A percentile compares a stretch with the other conserved stretches of the same genome.
phyloP scores from a whole-genome alignment of 139 green algal genomes.

The Chlamydomonas applanata region DNA sequence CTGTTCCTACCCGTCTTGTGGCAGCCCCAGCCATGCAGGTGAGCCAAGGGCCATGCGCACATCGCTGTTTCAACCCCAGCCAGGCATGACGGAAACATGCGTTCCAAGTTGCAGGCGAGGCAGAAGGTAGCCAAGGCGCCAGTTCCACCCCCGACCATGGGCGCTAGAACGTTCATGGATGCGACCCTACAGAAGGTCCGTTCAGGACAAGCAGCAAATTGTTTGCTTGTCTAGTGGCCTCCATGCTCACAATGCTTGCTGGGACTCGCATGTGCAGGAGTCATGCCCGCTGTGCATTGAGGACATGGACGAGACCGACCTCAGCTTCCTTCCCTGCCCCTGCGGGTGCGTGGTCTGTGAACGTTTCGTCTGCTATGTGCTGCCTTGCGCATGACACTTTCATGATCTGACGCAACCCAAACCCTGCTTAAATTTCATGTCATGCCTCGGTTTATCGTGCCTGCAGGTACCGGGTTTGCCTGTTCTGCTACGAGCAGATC shows the following conservation, averaged over 20 bases:
- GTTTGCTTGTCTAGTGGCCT: too few species aligned
- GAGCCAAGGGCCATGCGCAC: too few species aligned
- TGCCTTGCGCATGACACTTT: neutral
- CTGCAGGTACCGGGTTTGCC: constrained; percentile 52
- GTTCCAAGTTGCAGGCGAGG: too few species aligned
- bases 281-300: constrained; percentile 61
- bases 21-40: neutral
- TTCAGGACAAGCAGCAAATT: too few species aligned
- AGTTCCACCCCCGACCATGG: too few species aligned
- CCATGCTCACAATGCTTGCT: too few species aligned
- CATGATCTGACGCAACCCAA: neutral
- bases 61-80: too few species aligned
- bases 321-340: constrained; percentile 49
- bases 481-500: constrained; percentile 60
- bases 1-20: neutral
- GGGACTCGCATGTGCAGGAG: too few species aligned
- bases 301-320: constrained; percentile 52
- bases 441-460: neutral
- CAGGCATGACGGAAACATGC: too few species aligned
- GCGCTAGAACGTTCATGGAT: too few species aligned
- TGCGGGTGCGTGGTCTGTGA: constrained; percentile 55
- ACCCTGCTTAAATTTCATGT: neutral
- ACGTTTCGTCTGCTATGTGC: neutral
- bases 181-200: too few species aligned
- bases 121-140: too few species aligned